Conservation (phyloP, 192 early-diverging fungal species). For the Coemansia sp. region DNA sequence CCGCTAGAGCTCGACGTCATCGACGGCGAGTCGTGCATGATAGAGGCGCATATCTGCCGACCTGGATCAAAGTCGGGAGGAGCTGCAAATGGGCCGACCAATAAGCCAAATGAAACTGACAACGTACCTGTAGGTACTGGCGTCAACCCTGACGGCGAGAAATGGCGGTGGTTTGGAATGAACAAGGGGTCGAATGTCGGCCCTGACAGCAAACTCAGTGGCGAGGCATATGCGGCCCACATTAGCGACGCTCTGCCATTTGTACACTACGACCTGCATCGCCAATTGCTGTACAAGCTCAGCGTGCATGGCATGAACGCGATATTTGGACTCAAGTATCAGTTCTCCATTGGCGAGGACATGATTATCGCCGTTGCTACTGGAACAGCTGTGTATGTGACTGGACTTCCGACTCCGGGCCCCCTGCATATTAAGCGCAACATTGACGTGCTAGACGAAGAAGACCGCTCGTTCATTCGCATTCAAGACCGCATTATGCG, state of each 20-base stretch:
- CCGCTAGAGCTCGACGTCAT: slow-evolving; percentile 73
- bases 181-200: slow-evolving; percentile 10
- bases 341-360: slow-evolving; percentile 61
- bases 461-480: slow-evolving; percentile 70
- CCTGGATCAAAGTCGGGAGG: slow-evolving; percentile 19
- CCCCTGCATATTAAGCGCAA: slow-evolving; percentile 74
- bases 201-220: slow-evolving; percentile 58
- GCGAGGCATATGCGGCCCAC: slow-evolving; percentile 68
- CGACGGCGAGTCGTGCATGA: slow-evolving; percentile 64
- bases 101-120: neutral
- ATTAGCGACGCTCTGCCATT: slow-evolving; percentile 83
- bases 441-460: slow-evolving; percentile 73
- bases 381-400: slow-evolving; percentile 73
- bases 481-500: slow-evolving; percentile 72
- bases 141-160: neutral
- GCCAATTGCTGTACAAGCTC: slow-evolving; percentile 81
- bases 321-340: slow-evolving; percentile 68
- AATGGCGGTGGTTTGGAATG: slow-evolving; percentile 16
- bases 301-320: slow-evolving; percentile 78
- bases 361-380: slow-evolving; percentile 69
- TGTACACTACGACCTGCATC: slow-evolving; percentile 81
- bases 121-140: neutral
- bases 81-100: neutral
- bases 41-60: slow-evolving; percentile 75
- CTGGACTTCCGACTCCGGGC: slow-evolving; percentile 72